Conservation (phyloP, 805 yeast species). For the Wickerhamiella allomyrinae region DNA sequence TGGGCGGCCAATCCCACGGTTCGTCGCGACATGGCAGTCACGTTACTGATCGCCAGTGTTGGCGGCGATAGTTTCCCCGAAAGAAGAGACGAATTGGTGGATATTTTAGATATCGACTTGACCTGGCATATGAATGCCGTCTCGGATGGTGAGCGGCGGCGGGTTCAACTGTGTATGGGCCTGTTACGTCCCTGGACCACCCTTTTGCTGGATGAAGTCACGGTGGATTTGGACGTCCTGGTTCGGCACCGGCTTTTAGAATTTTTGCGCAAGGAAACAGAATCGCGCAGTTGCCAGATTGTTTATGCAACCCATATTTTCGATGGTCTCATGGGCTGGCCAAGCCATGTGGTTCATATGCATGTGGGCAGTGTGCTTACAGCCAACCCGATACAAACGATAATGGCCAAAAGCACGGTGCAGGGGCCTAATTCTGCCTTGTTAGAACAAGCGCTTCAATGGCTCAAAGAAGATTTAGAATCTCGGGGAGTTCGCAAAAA, state of each 20-base stretch:
- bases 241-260: slow-evolving; percentile 63
- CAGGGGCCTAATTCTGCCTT: slow-evolving; percentile 14
- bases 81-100: slow-evolving; percentile 61
- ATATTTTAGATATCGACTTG: slow-evolving; percentile 71
- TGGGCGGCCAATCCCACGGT: slow-evolving; percentile 92
- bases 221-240: slow-evolving; percentile 89
- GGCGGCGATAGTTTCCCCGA: slow-evolving; percentile 68
- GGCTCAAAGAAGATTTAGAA: slow-evolving; percentile 25
- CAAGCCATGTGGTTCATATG: slow-evolving; percentile 68
- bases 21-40: slow-evolving; percentile 80
- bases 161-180: slow-evolving; percentile 93
- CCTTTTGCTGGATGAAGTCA: slow-evolving; percentile 84
- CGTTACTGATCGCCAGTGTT: slow-evolving; percentile 59
- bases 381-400: slow-evolving; percentile 11
- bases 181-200: slow-evolving; percentile 80
- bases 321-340: slow-evolving; percentile 89
- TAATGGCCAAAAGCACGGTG: slow-evolving; percentile 14
- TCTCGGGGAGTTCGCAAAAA: slow-evolving; percentile 30
- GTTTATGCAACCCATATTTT: slow-evolving; percentile 92
- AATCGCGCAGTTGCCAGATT: slow-evolving; percentile 53
- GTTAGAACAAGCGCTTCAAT: slow-evolving; percentile 25
- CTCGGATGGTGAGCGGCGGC: slow-evolving; percentile 87
- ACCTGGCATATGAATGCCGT: slow-evolving; percentile 85
- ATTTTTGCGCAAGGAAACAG: slow-evolving; percentile 64
- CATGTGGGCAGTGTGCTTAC: slow-evolving; percentile 44